These are phyloP conservation scores for Populus tremula DNA, from an alignment of 345 rosid genomes.

Conservation along the genomic window DNA sequence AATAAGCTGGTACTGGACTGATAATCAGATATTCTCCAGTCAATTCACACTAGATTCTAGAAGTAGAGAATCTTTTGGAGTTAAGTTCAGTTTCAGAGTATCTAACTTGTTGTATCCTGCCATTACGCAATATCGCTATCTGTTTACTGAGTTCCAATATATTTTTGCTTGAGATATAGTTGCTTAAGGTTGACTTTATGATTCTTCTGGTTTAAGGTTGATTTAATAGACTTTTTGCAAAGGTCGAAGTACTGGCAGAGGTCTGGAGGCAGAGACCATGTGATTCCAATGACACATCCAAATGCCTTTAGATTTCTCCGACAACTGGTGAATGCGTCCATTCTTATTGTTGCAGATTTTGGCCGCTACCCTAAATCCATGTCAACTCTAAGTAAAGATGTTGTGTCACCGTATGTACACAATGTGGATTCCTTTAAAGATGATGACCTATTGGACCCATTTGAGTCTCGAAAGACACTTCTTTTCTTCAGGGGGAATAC, in stretches of 20 bases:
- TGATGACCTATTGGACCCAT: constrained; percentile 57
- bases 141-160: background rate
- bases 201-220: constrained; percentile 57
- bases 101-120: background rate
- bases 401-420: constrained; percentile 90
- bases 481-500: constrained; percentile 95
- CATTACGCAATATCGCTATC: background rate
- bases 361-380: constrained; percentile 69
- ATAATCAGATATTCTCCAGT: no score
- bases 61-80: no score
- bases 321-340: constrained; percentile 75
- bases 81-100: no score
- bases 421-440: constrained; percentile 69
- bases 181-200: constrained; percentile 8
- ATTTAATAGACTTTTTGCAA: constrained; percentile 57
- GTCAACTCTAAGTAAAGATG: constrained; percentile 80
- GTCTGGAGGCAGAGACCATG: constrained; percentile 92
- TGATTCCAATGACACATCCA: constrained; percentile 99
- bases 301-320: constrained; percentile 95
- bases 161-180: background rate
- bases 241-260: constrained; percentile 86
- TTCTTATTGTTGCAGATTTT: constrained; percentile 85
- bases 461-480: constrained; percentile 64
- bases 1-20: no score
- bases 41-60: no score